phyloP scores from a whole-genome alignment of 441 rosid species.

The Pelargonium cotyledonis region DNA sequence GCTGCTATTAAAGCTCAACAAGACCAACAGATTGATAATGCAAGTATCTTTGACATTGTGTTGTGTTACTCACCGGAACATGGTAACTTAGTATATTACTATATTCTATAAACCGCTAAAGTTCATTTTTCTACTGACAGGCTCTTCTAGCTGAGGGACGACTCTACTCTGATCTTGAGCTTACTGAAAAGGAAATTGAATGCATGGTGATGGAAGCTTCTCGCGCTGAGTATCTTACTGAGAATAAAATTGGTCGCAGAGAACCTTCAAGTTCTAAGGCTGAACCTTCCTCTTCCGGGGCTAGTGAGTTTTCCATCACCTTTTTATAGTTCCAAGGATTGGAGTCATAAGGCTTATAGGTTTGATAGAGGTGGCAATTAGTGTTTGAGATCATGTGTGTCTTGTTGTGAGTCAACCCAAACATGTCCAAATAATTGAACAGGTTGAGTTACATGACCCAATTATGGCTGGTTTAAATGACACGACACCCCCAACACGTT shows the following conservation, averaged over 20 bases:
- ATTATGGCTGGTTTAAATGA: too few relatives aligned
- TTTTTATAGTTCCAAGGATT: too few relatives aligned
- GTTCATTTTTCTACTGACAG: conserved; percentile 31
- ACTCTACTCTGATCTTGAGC: conserved; percentile 88
- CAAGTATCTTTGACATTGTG: conserved; percentile 23
- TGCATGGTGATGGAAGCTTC: conserved; percentile 95
- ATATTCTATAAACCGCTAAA: background rate
- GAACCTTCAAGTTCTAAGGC: conserved; percentile 80
- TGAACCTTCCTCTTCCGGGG: conserved; percentile 93
- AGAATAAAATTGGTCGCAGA: conserved; percentile 44
- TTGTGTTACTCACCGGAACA: background rate
- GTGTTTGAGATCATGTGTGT: too few relatives aligned
- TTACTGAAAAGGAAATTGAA: conserved; percentile 91
- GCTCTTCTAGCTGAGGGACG: conserved; percentile 91
- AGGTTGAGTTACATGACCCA: too few relatives aligned
- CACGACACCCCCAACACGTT: too few relatives aligned
- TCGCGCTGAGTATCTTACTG: conserved; percentile 84
- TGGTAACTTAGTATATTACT: conserved; percentile 1
- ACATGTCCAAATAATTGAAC: too few relatives aligned
- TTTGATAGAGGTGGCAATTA: too few relatives aligned
- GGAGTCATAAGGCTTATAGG: too few relatives aligned
- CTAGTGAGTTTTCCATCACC: conserved; percentile 45
- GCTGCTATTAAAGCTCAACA: conserved; percentile 98
- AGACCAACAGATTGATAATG: conserved; percentile 92
- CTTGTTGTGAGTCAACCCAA: too few relatives aligned